Conservation (phyloP, 2,329 filamentous ascomycete species). For the Didymella segeticola region DNA sequence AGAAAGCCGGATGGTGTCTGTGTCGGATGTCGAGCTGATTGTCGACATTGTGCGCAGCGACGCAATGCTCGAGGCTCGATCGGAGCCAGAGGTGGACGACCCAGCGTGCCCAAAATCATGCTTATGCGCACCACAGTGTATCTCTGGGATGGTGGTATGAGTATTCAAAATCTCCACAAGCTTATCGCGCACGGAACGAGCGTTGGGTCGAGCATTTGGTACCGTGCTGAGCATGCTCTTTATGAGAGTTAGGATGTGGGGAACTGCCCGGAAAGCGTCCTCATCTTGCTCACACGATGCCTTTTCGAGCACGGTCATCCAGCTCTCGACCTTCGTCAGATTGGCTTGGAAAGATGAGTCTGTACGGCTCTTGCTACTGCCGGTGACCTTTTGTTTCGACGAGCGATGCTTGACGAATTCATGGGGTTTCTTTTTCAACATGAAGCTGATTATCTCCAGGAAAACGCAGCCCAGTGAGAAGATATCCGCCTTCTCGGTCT, state of each 20-base stretch:
- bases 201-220: conserved; percentile 50
- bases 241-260: conserved; percentile 51
- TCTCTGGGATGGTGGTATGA: conserved; percentile 39
- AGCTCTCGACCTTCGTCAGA: conserved; percentile 70
- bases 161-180: conserved; percentile 41
- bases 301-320: conserved; percentile 68
- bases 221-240: conserved; percentile 52
- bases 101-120: conserved; percentile 37
- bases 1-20: conserved; percentile 40
- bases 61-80: conserved; percentile 36
- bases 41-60: conserved; percentile 41
- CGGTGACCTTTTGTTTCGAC: conserved; percentile 64
- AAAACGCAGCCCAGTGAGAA: conserved; percentile 78
- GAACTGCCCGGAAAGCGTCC: conserved; percentile 49
- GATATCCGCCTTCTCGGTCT: conserved; percentile 65
- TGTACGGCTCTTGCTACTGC: conserved; percentile 61
- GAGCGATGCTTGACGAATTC: conserved; percentile 72
- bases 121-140: conserved; percentile 45
- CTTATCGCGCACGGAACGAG: conserved; percentile 51
- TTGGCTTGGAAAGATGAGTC: conserved; percentile 78
- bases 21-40: conserved; percentile 37
- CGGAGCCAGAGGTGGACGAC: conserved; percentile 36
- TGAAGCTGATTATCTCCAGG: conserved; percentile 72
- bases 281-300: conserved; percentile 57
- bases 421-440: conserved; percentile 70